Evolutionary conservation across 2,329 filamentous ascomycete genomes (phyloP), one percentile per base, ranked within the genome.

Genomic region (Trichoderma endophyticum): DNA sequence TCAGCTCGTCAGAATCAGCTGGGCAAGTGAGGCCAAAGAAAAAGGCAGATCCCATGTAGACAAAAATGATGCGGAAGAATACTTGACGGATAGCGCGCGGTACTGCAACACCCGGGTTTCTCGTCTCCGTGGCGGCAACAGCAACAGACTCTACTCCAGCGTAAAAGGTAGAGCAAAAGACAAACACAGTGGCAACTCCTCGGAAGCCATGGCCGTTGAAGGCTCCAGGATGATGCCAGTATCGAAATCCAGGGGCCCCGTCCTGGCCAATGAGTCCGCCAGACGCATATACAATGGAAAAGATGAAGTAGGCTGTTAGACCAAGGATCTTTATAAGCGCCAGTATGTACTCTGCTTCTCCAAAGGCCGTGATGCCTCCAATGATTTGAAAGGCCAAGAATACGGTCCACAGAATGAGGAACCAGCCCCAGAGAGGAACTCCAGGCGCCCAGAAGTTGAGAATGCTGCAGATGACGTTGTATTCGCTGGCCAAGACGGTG

Each of bases 281-380:
- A 0, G 90, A 86, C 1, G 90, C 89, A 75, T 93, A 92, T 72
- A 93, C 83, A 72, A 93, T 91, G 64, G 91, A 87, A 76, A 94
- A 93, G 74, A 94, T 83, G 79, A 93, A 92, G 80, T 92, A 93
- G 1, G 91, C 91, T 2, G 92, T 82, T 1, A 94, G 82, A 1
- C 91, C 91, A 3, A 90, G 79, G 6, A 94, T 86, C 78, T 95
- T 95, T 78, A 94, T 81, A 18, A 91, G 85, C 0, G 92, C 90
- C 71, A 94, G 87, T 91, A 92, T 94, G 77, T 94, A 94, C 78
- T 95, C 93, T 11, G 91, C 89, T 78, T 95, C 92, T 15, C 92
- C 92, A 78, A 94, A 95, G 4, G 90, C 89, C 75, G 90, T 88
- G 1, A 94, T 90, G 1, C 91, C 91, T 1, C 91, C 91, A 1